Percentiles rank a stretch among this genome's conserved stretches.
Evolutionary conservation across 176 grass and related monocot species (phyloP).

Genomic region (Zoysia pacifica): DNA sequence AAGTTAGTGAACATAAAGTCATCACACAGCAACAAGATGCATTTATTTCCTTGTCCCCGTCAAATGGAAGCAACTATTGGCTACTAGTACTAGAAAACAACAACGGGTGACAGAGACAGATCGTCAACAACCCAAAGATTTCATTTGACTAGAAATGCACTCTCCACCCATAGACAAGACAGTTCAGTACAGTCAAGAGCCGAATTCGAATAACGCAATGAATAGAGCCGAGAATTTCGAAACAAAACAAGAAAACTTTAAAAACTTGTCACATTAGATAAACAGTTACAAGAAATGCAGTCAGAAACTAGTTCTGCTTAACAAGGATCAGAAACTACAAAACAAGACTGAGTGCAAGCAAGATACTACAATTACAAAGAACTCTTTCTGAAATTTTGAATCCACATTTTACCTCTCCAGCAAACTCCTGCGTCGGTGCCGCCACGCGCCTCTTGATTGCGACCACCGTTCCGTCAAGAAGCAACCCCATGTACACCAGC

Average conservation of each 20-base stretch:
- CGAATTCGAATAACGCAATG: conserved; percentile 3
- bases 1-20: background rate
- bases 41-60: conserved; percentile 43
- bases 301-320: conserved; percentile 5
- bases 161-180: conserved; percentile 31
- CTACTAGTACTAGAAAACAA: background rate
- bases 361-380: background rate
- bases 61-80: conserved; percentile 28
- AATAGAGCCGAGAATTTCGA: conserved; percentile 9
- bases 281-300: conserved; percentile 8
- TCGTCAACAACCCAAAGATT: conserved; percentile 28
- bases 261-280: background rate
- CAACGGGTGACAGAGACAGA: conserved; percentile 33
- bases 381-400: background rate
- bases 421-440: conserved; percentile 56
- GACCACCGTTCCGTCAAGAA: conserved; percentile 83
- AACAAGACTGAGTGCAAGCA: background rate
- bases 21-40: conserved; percentile 24
- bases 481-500: conserved; percentile 89
- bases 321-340: background rate
- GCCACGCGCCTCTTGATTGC: conserved; percentile 73
- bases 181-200: conserved; percentile 6
- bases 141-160: conserved; percentile 24
- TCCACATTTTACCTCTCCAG: conserved; percentile 72
- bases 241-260: conserved; percentile 12